Conservation (phyloP, 2,329 filamentous ascomycete genomes). For the Xenosphaeropsis pyriputrescens region DNA sequence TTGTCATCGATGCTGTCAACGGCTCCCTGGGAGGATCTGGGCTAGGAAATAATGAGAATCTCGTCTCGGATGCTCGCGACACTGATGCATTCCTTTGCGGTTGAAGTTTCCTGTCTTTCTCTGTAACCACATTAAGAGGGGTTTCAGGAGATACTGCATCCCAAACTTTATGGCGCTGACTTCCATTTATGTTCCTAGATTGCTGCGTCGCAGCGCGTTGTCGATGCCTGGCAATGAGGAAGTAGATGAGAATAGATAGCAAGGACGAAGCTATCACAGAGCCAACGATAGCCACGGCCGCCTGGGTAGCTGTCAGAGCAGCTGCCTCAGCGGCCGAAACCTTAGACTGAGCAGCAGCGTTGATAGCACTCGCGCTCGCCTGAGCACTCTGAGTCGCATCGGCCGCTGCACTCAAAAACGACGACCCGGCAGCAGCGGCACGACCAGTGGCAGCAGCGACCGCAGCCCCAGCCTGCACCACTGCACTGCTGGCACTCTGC, state of each 20-base stretch:
- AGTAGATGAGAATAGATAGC: conserved; percentile 22
- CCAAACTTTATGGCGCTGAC: too few relatives aligned
- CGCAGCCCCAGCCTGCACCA: conserved; percentile 13
- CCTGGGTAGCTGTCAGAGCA: conserved; percentile 25
- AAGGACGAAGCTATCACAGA: conserved; percentile 26
- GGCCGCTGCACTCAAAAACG: conserved; percentile 13
- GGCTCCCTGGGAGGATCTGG: too few relatives aligned
- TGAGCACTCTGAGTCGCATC: conserved; percentile 8
- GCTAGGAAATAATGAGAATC: too few relatives aligned
- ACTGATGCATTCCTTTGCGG: too few relatives aligned
- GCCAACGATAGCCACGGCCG: conserved; percentile 25
- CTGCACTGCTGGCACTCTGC: conserved; percentile 9
- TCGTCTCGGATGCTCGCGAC: too few relatives aligned
- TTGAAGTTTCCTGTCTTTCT: too few relatives aligned
- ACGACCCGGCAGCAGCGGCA: conserved; percentile 14
- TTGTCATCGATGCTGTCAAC: conserved; percentile 4
- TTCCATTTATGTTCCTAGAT: too few relatives aligned
- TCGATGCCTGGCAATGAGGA: conserved; percentile 20
- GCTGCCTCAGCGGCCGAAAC: conserved; percentile 15
- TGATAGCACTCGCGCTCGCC: conserved; percentile 8
- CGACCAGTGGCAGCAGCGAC: conserved; percentile 15
- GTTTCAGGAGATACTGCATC: not conserved
- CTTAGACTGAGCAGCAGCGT: conserved; percentile 9
- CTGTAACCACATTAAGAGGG: too few relatives aligned
- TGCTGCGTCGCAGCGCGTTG: too few relatives aligned